Evolutionary conservation across 2,329 filamentous ascomycete species (phyloP), one percentile per base, ranked within the genome.

Genomic region (Neonectria ditissima): DNA sequence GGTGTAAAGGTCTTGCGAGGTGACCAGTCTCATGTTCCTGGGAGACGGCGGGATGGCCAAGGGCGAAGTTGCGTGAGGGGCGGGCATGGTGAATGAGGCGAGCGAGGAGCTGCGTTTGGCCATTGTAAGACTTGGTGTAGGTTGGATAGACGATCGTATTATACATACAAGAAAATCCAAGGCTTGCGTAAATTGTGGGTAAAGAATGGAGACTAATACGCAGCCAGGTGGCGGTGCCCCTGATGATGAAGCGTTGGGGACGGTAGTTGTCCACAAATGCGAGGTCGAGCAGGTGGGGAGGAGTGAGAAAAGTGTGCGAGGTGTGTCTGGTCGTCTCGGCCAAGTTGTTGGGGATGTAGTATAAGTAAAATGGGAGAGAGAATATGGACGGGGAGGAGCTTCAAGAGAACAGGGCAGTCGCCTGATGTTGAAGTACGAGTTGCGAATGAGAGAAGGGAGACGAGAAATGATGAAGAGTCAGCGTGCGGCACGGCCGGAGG

Each of bases 1-100:
- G 67, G 81, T 81, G 71, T 84, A 84, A 37, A 87, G 78, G 62
- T 88, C 86, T 61, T 86, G 81, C 1, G 76, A 74, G 47, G 81
- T 82, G 70, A 81, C 75, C 57, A 84, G 72, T 63, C 80, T 79
- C 61, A 83, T 78, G 59, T 75, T 80, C 68, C 82, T 81, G 72
- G 81, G 82, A 45, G 81, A 77, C 51, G 82, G 78, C 67, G 83
- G 79, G 73, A 86, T 80, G 59, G 84, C 80, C 62, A 84, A 76
- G 8, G 85, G 82, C 22, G 83, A 78, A 59, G 80, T 78, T 68
- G 77, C 66, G 65, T 77, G 78, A 65, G 76, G 66, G 60, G 71
- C 69, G 63, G 78, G 76, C 78, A 80, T 80, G 39, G 67, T 77
- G 69, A 54, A 13, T 8, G 18, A 55, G 43, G 47, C 41, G 30